Conservation (phyloP, 2,329 filamentous ascomycete species). For the Scortechinia acanthostroma region DNA sequence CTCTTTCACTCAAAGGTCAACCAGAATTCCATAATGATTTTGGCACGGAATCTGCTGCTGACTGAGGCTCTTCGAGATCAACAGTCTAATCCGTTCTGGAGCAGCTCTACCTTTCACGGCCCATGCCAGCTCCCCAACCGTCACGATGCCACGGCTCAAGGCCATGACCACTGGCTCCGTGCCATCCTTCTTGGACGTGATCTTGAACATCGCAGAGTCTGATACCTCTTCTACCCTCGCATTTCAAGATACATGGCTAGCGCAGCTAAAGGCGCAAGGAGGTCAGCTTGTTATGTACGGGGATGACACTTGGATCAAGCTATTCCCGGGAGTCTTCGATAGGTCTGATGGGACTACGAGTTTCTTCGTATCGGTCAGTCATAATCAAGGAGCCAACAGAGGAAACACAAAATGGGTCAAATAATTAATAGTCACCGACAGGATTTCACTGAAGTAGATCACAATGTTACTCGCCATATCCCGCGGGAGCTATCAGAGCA, state of each 20-base stretch:
- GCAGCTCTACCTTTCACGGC: slow-evolving; percentile 69
- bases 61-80: slow-evolving; percentile 2
- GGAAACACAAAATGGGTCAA: slow-evolving; percentile 4
- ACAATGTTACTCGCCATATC: slow-evolving; percentile 70
- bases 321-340: slow-evolving; percentile 65
- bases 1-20: slow-evolving; percentile 63
- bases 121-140: slow-evolving; percentile 67
- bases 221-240: slow-evolving; percentile 65
- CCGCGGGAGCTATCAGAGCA: slow-evolving; percentile 47
- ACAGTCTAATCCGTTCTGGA: slow-evolving; percentile 56
- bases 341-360: slow-evolving; percentile 67
- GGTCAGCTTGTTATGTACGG: slow-evolving; percentile 68
- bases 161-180: slow-evolving; percentile 72
- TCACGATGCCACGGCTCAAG: slow-evolving; percentile 73
- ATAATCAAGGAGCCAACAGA: not conserved
- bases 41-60: slow-evolving; percentile 4
- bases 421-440: slow-evolving; percentile 23
- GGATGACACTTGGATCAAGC: slow-evolving; percentile 71
- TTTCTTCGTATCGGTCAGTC: slow-evolving; percentile 72
- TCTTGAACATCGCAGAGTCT: slow-evolving; percentile 70
- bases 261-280: slow-evolving; percentile 52
- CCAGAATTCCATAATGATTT: not conserved
- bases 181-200: slow-evolving; percentile 69
- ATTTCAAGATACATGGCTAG: slow-evolving; percentile 70
- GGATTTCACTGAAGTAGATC: slow-evolving; percentile 73